phyloP scores from a whole-genome alignment of 805 yeast species.

The Candida stauntonica region DNA sequence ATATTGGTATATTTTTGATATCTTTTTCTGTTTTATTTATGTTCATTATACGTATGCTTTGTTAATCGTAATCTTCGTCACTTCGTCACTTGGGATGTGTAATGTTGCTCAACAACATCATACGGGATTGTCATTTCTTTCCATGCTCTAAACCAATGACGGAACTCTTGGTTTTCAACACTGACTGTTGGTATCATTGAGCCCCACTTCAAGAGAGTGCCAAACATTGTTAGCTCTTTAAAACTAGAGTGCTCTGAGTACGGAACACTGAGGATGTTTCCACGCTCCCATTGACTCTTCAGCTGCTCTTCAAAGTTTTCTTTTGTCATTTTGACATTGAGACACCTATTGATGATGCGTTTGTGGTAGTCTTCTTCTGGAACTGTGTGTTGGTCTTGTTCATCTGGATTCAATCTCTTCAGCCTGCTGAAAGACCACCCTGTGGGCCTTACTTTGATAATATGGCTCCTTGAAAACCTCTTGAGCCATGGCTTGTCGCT shows the following conservation, averaged over 20 bases:
- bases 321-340: background rate
- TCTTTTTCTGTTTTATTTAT: background rate
- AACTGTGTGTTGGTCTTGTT: background rate
- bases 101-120: constrained; percentile 9
- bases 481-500: constrained; percentile 30
- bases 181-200: constrained; percentile 79
- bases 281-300: constrained; percentile 7
- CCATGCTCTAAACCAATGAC: constrained; percentile 22
- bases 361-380: background rate
- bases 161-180: constrained; percentile 26
- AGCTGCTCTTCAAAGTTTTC: constrained; percentile 10
- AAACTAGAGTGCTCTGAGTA: constrained; percentile 94
- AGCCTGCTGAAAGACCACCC: constrained; percentile 72
- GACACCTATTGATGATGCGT: background rate
- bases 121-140: constrained; percentile 6
- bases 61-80: background rate
- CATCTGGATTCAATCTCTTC: constrained; percentile 1
- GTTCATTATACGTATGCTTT: too few species aligned
- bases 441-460: constrained; percentile 79
- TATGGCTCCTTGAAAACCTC: constrained; percentile 24
- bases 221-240: constrained; percentile 68
- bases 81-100: background rate
- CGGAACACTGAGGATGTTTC: constrained; percentile 51
- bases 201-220: constrained; percentile 44
- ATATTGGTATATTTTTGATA: background rate